phyloP scores from a whole-genome alignment of 2,329 filamentous ascomycete genomes.

The Pseudodiploospora longispora region DNA sequence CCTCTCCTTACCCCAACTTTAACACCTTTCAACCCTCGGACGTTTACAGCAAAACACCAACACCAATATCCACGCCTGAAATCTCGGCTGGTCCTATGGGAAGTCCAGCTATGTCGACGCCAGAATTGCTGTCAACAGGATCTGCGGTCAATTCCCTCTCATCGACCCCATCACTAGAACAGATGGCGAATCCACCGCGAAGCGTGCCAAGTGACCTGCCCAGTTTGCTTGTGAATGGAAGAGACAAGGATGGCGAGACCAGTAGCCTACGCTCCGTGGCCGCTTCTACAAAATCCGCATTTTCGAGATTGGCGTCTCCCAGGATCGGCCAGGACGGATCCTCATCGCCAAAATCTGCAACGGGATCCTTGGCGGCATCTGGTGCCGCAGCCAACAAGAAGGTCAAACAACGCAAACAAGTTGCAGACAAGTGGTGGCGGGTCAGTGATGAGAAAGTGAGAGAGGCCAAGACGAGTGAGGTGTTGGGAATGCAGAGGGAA shows the following conservation, averaged over 20 bases:
- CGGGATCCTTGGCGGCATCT: slow-evolving; percentile 11
- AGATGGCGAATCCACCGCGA: slow-evolving; percentile 19
- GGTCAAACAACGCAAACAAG: slow-evolving; percentile 46
- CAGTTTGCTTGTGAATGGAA: slow-evolving; percentile 13
- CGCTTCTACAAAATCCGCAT: slow-evolving; percentile 45
- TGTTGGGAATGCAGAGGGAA: slow-evolving; percentile 88
- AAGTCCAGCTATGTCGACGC: slow-evolving; percentile 38
- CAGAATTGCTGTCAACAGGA: slow-evolving; percentile 36
- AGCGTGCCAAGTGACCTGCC: slow-evolving; percentile 22
- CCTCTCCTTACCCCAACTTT: slow-evolving; percentile 73
- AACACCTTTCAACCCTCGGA: slow-evolving; percentile 69
- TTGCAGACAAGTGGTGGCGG: slow-evolving; percentile 80
- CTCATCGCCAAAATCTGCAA: slow-evolving; percentile 12
- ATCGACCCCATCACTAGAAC: slow-evolving; percentile 32
- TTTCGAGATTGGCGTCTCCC: slow-evolving; percentile 41
- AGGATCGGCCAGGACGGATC: slow-evolving; percentile 17
- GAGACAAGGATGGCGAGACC: slow-evolving; percentile 38
- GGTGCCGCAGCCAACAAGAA: slow-evolving; percentile 38
- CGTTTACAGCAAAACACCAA: slow-evolving; percentile 58
- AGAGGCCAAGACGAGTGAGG: slow-evolving; percentile 85
- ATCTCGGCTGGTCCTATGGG: slow-evolving; percentile 28
- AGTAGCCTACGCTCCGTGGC: slow-evolving; percentile 49
- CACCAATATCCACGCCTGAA: slow-evolving; percentile 42
- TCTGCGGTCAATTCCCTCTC: slow-evolving; percentile 21
- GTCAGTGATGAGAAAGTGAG: slow-evolving; percentile 97